Evolutionary conservation across 2,329 filamentous ascomycete species (phyloP).

Genomic region (Fusarium sp.): DNA sequence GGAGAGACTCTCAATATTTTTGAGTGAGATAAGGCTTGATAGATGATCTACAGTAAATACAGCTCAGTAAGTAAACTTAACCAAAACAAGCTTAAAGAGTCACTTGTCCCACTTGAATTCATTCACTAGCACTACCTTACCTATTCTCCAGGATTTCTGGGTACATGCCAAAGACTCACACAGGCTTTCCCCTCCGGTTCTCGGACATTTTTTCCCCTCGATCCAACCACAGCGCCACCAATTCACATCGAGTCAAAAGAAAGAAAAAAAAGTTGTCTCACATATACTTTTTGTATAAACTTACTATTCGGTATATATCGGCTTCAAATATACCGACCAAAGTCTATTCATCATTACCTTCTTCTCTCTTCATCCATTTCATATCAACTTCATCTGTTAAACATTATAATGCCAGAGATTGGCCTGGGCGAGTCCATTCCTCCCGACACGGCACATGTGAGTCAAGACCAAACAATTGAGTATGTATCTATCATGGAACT

Average conservation of each 20-base stretch:
- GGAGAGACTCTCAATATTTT: not conserved
- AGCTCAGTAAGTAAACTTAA: not conserved
- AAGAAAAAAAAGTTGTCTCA: conserved; percentile 28
- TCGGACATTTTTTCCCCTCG: conserved; percentile 26
- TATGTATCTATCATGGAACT: not conserved
- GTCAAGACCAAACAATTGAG: conserved; percentile 44
- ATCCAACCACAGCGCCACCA: conserved; percentile 28
- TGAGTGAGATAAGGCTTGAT: not conserved
- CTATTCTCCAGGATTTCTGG: conserved; percentile 7
- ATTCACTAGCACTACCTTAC: not conserved
- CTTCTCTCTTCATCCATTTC: not conserved
- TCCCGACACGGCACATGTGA: conserved; percentile 80
- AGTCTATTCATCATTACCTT: not conserved
- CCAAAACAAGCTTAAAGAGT: not conserved
- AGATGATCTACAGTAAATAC: not conserved
- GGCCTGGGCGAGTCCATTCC: conserved; percentile 77
- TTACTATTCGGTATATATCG: not conserved
- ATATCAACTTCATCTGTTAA: not conserved
- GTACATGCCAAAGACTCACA: conserved; percentile 11
- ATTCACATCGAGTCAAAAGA: conserved; percentile 9
- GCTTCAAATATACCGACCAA: not conserved
- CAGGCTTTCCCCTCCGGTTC: conserved; percentile 24
- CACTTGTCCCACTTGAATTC: conserved; percentile 13
- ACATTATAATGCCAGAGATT: conserved; percentile 56
- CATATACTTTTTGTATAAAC: not conserved